Conservation (phyloP, 2,329 filamentous ascomycete species). For the Madurella fahalii region DNA sequence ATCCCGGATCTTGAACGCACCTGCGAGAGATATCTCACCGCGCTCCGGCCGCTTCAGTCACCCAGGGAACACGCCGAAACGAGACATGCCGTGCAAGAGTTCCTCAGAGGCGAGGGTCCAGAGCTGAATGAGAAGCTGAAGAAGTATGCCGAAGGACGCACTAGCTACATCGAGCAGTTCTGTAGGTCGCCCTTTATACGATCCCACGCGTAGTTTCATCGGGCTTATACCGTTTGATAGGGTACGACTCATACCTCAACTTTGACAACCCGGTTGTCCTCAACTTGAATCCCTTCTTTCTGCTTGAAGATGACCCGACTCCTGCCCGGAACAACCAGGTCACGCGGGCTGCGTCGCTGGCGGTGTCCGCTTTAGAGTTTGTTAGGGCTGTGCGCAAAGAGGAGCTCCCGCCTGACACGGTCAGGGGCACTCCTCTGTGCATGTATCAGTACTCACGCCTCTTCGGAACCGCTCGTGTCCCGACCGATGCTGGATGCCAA, state of each 20-base stretch:
- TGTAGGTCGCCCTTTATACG: slow-evolving; percentile 59
- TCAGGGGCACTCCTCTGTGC: slow-evolving; percentile 80
- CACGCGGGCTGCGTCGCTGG: slow-evolving; percentile 85
- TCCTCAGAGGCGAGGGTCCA: slow-evolving; percentile 74
- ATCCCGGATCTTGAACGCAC: slow-evolving; percentile 83
- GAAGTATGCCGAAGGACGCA: slow-evolving; percentile 83
- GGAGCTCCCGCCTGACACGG: slow-evolving; percentile 82
- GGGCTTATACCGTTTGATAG: slow-evolving; percentile 42
- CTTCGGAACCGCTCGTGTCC: slow-evolving; percentile 91
- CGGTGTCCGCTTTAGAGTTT: slow-evolving; percentile 85
- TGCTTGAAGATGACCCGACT: slow-evolving; percentile 95
- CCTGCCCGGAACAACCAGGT: slow-evolving; percentile 96
- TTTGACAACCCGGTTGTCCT: slow-evolving; percentile 96
- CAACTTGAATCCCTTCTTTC: slow-evolving; percentile 96
- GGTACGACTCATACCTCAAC: slow-evolving; percentile 98
- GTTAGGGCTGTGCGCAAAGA: slow-evolving; percentile 89
- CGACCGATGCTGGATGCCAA: slow-evolving; percentile 89
- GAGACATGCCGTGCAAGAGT: slow-evolving; percentile 73
- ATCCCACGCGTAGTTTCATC: background rate
- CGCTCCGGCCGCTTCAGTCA: slow-evolving; percentile 76
- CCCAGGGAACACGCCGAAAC: slow-evolving; percentile 80
- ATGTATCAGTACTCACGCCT: slow-evolving; percentile 98
- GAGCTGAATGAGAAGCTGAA: slow-evolving; percentile 84
- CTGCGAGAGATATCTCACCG: slow-evolving; percentile 72
- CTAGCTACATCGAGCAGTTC: slow-evolving; percentile 98